Percentiles rank a stretch among this genome's conserved stretches.
phyloP scores from a whole-genome alignment of 495 filamentous ascomycete species.

The Glutinoglossum americanum region DNA sequence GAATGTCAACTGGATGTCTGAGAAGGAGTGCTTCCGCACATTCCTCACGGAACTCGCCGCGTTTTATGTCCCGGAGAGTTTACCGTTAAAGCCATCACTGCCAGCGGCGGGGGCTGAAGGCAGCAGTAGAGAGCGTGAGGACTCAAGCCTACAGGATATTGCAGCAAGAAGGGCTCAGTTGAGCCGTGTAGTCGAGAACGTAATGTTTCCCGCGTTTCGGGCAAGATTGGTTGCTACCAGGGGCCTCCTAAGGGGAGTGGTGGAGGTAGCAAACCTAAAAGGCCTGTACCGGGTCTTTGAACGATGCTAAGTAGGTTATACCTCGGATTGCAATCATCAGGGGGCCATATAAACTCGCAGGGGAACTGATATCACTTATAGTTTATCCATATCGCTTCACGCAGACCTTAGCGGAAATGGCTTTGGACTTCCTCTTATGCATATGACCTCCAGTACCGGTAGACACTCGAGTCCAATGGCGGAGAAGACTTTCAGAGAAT shows the following conservation, averaged over 20 bases:
- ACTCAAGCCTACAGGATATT: slow-evolving; percentile 24
- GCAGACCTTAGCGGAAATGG: neutral
- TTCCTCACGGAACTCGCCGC: slow-evolving; percentile 75
- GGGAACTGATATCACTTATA: too few species aligned
- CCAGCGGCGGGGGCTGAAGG: slow-evolving; percentile 9
- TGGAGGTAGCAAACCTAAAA: slow-evolving; percentile 87
- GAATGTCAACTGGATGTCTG: slow-evolving; percentile 65
- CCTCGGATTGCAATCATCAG: neutral
- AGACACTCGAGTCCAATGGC: neutral
- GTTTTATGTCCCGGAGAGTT: slow-evolving; percentile 76
- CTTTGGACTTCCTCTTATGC: neutral
- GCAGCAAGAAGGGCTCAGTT: slow-evolving; percentile 33
- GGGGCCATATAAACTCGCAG: too few species aligned
- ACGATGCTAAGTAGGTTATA: slow-evolving; percentile 41
- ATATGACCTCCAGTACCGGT: neutral
- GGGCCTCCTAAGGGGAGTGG: slow-evolving; percentile 50
- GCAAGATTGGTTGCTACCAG: slow-evolving; percentile 67
- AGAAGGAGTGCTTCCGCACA: slow-evolving; percentile 67
- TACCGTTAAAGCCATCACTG: slow-evolving; percentile 25
- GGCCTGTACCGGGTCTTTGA: slow-evolving; percentile 96
- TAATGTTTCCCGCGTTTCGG: slow-evolving; percentile 66
- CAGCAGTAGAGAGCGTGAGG: slow-evolving; percentile 4
- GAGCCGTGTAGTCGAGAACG: slow-evolving; percentile 40
- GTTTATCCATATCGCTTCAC: neutral
- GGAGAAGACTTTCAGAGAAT: too few species aligned